Conservation (phyloP, 2,329 filamentous ascomycete species). For the Ophiostoma populinum region DNA sequence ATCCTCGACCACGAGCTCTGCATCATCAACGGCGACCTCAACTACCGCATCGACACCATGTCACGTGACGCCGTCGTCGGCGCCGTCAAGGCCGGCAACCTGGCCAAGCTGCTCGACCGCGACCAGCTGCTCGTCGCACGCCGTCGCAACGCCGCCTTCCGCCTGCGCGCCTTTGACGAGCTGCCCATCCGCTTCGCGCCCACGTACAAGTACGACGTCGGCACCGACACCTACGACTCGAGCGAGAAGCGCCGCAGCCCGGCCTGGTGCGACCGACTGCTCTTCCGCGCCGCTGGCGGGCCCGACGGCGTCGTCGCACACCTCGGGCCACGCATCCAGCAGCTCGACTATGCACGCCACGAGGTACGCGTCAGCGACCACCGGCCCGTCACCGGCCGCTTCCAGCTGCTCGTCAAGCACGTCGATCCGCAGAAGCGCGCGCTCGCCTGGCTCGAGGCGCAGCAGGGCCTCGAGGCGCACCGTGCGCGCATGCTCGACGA, state of each 20-base stretch:
- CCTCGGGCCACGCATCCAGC: conserved; percentile 57
- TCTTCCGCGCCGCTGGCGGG: conserved; percentile 49
- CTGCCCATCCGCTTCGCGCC: conserved; percentile 80
- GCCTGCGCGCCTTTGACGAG: conserved; percentile 79
- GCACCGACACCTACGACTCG: conserved; percentile 82
- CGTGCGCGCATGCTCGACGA: conserved; percentile 49
- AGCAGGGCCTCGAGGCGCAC: conserved; percentile 56
- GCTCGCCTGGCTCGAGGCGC: conserved; percentile 52
- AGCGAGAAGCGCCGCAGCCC: conserved; percentile 89
- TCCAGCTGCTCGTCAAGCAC: conserved; percentile 71
- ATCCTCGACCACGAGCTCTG: conserved; percentile 97
- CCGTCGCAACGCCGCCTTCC: conserved; percentile 77
- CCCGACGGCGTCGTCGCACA: neutral
- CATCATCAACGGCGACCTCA: conserved; percentile 86
- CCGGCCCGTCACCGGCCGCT: conserved; percentile 72
- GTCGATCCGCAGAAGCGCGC: conserved; percentile 52
- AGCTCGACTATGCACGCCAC: conserved; percentile 74
- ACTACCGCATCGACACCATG: conserved; percentile 97
- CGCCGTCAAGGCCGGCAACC: conserved; percentile 64
- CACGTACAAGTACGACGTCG: conserved; percentile 97
- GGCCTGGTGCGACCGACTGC: conserved; percentile 87
- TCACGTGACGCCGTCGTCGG: conserved; percentile 82
- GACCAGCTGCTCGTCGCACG: conserved; percentile 84
- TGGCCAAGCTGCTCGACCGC: conserved; percentile 73
- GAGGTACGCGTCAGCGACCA: conserved; percentile 88